Evolutionary conservation across 495 filamentous ascomycete species (phyloP).

Genomic region (Arthonia radiata): DNA sequence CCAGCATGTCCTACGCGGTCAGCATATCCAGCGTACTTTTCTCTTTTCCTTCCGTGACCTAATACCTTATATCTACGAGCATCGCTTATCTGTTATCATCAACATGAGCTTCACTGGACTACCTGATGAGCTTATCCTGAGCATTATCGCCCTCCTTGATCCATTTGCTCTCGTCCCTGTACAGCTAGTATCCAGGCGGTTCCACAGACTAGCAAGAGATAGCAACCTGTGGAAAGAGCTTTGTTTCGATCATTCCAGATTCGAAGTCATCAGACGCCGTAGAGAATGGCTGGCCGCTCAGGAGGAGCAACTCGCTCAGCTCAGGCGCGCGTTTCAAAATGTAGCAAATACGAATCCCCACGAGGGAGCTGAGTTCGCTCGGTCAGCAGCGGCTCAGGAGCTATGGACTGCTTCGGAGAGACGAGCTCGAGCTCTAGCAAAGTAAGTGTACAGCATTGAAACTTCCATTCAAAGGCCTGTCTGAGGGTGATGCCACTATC

Average conservation of each 20-base stretch:
- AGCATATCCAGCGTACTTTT: too few species aligned
- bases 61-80: too few species aligned
- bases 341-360: conserved; percentile 17
- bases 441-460: too few species aligned
- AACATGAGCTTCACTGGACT: too few species aligned
- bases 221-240: conserved; percentile 48
- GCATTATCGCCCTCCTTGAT: conserved; percentile 48
- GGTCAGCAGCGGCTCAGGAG: conserved; percentile 21
- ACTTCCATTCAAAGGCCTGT: too few species aligned
- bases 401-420: too few species aligned
- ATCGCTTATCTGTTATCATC: too few species aligned
- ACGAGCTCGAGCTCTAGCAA: too few species aligned
- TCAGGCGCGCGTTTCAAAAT: conserved; percentile 14
- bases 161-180: conserved; percentile 41
- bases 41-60: too few species aligned
- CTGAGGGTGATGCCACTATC: too few species aligned
- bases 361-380: conserved; percentile 9
- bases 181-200: conserved; percentile 42
- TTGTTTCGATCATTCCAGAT: conserved; percentile 45
- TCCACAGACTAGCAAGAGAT: conserved; percentile 47
- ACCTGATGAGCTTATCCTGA: conserved; percentile 53
- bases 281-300: conserved; percentile 14
- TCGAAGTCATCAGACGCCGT: conserved; percentile 22
- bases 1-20: too few species aligned
- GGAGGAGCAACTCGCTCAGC: conserved; percentile 9